These are phyloP conservation scores for Nadsonia starkeyi-henricii DNA, from an alignment of 1,139 yeast species.

Conservation along the genomic window DNA sequence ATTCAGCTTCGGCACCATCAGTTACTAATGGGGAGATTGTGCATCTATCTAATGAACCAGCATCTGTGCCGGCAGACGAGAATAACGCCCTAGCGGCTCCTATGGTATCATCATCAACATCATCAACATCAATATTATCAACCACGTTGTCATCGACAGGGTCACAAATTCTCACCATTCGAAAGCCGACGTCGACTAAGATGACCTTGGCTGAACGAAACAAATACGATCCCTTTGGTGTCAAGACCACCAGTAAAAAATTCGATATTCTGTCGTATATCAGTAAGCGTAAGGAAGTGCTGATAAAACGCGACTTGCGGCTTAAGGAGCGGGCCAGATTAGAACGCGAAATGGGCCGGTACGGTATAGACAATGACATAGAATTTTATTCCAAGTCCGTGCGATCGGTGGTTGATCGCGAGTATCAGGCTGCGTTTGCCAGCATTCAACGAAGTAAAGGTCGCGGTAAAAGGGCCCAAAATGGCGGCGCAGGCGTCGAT, in stretches of 20 bases:
- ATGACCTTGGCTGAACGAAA: background rate
- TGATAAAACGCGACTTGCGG: background rate
- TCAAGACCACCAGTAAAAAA: background rate
- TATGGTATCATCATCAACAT: no score
- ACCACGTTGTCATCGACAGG: background rate
- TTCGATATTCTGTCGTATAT: background rate
- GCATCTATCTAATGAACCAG: no score
- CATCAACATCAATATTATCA: no score
- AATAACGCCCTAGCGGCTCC: no score
- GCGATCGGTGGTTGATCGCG: background rate
- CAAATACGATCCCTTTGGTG: background rate
- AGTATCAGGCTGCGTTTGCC: background rate
- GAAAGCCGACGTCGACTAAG: background rate
- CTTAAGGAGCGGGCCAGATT: background rate
- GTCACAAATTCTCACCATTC: background rate
- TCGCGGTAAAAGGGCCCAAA: conserved; percentile 4
- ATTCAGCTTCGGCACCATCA: no score
- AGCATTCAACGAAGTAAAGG: conserved; percentile 3
- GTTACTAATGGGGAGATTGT: no score
- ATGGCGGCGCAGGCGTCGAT: background rate
- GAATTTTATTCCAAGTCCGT: background rate
- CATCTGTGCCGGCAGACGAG: no score
- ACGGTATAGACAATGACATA: background rate
- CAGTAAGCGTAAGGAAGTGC: background rate
- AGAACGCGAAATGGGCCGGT: background rate